A percentile compares a stretch with the other conserved stretches of the same genome.
phyloP scores from a whole-genome alignment of 371 early-diverging fungal species.

The Massospora cicadina region DNA sequence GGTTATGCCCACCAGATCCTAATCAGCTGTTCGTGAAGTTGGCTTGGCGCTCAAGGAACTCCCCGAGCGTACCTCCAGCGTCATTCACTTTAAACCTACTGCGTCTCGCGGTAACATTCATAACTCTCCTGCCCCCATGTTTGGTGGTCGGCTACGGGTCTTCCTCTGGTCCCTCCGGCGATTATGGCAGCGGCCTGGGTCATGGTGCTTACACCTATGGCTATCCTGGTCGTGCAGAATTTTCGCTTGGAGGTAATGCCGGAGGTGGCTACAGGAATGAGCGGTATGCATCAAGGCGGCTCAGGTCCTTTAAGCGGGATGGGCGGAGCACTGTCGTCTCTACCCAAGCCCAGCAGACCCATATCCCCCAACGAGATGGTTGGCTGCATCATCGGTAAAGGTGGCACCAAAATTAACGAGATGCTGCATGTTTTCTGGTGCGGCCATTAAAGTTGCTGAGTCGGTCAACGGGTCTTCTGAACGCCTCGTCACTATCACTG shows the following conservation, averaged over 20 bases:
- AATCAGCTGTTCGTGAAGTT: conserved; percentile 58
- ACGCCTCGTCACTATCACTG: conserved; percentile 62
- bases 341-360: conserved; percentile 53
- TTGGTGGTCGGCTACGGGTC: background rate
- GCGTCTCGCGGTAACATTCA: background rate
- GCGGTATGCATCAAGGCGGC: background rate
- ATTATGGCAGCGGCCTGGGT: conserved; percentile 10
- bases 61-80: conserved; percentile 23
- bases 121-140: background rate
- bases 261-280: background rate
- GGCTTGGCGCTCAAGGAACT: conserved; percentile 42
- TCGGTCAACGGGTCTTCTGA: conserved; percentile 34
- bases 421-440: conserved; percentile 56
- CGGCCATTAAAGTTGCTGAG: conserved; percentile 59
- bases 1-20: conserved; percentile 63
- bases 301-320: background rate
- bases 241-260: conserved; percentile 7
- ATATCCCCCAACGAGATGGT: conserved; percentile 73
- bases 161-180: conserved; percentile 12
- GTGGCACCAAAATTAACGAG: conserved; percentile 70
- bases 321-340: conserved; percentile 12
- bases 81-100: conserved; percentile 39
- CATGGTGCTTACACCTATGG: conserved; percentile 5
- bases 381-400: conserved; percentile 74
- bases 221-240: conserved; percentile 11